phyloP scores from a whole-genome alignment of 208 protist genomes.

The Cochliopodium minus region DNA sequence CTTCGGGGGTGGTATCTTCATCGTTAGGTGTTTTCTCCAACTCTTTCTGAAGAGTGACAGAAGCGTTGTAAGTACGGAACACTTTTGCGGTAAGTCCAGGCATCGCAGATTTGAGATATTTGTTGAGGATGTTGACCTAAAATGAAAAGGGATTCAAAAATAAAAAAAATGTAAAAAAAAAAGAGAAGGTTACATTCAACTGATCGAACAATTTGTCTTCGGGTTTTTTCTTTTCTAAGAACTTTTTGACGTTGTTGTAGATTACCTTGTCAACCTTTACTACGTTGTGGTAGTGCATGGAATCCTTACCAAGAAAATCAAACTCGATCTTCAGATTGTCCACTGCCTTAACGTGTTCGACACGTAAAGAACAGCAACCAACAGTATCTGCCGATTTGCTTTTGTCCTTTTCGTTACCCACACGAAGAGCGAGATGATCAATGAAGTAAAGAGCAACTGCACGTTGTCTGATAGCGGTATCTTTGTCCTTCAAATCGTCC shows the following conservation, averaged over 20 bases:
- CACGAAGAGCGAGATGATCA: slow-evolving; percentile 90
- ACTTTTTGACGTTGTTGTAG: slow-evolving; percentile 64
- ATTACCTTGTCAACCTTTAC: slow-evolving; percentile 65
- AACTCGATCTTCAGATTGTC: slow-evolving; percentile 38
- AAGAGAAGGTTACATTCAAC: slow-evolving; percentile 50
- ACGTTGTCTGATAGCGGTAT: slow-evolving; percentile 55
- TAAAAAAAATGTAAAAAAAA: slow-evolving; percentile 14
- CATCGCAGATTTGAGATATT: slow-evolving; percentile 89
- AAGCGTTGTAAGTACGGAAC: slow-evolving; percentile 98
- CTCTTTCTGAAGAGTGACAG: slow-evolving; percentile 82
- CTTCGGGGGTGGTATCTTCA: slow-evolving; percentile 39
- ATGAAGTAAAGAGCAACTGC: slow-evolving; percentile 93
- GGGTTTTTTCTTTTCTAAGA: slow-evolving; percentile 48
- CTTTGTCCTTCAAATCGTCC: slow-evolving; percentile 48
- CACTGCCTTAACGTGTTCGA: slow-evolving; percentile 74
- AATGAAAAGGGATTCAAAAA: slow-evolving; percentile 15
- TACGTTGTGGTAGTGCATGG: slow-evolving; percentile 80
- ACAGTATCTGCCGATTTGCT: slow-evolving; percentile 84
- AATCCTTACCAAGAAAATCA: slow-evolving; percentile 97
- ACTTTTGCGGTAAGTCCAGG: slow-evolving; percentile 87
- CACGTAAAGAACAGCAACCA: slow-evolving; percentile 92
- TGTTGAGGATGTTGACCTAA: slow-evolving; percentile 67
- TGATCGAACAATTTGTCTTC: slow-evolving; percentile 72
- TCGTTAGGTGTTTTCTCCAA: slow-evolving; percentile 65
- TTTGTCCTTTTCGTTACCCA: slow-evolving; percentile 93